These are phyloP conservation scores for Mrakia frigida DNA, from an alignment of 768 basidiomycete species.

Conservation along the genomic window DNA sequence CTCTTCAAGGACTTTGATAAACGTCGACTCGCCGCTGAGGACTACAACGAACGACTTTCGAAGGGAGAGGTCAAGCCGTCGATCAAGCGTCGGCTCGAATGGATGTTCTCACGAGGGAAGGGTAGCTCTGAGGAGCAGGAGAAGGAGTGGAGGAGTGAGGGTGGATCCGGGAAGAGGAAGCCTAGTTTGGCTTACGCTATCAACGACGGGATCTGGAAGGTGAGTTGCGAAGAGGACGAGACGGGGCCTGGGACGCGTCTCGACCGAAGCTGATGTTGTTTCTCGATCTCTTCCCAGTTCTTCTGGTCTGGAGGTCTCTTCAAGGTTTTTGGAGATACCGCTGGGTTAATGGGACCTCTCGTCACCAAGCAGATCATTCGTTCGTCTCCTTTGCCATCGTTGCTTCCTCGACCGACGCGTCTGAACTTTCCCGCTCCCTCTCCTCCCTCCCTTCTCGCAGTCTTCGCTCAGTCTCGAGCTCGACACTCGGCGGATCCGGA, in stretches of 20 bases:
- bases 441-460: too few species aligned
- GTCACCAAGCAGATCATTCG: slow-evolving; percentile 46
- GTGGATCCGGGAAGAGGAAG: slow-evolving; percentile 49
- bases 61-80: slow-evolving; percentile 15
- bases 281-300: neutral
- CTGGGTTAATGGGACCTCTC: slow-evolving; percentile 39
- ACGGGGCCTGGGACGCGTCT: neutral
- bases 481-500: neutral
- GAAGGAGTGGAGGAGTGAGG: slow-evolving; percentile 40
- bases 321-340: slow-evolving; percentile 42
- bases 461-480: slow-evolving; percentile 37
- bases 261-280: neutral
- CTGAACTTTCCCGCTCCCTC: too few species aligned
- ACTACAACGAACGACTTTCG: slow-evolving; percentile 18
- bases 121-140: neutral
- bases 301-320: slow-evolving; percentile 34
- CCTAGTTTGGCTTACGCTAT: slow-evolving; percentile 50
- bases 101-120: slow-evolving; percentile 5
- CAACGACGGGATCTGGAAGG: slow-evolving; percentile 23
- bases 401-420: too few species aligned
- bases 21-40: slow-evolving; percentile 7
- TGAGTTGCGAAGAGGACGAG: neutral
- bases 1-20: neutral
- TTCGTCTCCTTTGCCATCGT: too few species aligned
- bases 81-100: neutral